Percentiles rank a stretch among this genome's conserved stretches.
Conservation (phyloP, 768 basidiomycete genomes). For the Mycena filopes region DNA sequence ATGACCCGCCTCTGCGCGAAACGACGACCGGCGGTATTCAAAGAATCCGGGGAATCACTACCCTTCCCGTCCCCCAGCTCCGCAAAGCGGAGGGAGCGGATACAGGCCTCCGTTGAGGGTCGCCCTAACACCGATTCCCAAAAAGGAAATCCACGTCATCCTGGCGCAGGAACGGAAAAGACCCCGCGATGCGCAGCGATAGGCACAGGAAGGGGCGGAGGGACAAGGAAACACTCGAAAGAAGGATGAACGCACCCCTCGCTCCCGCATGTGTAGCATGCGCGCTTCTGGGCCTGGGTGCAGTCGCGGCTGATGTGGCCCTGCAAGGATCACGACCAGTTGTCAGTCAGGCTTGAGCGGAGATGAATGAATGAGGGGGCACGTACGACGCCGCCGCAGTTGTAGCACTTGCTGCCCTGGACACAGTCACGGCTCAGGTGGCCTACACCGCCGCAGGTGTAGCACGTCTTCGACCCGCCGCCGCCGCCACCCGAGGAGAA, state of each 20-base stretch:
- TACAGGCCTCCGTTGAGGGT: too few relatives aligned
- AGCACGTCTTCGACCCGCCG: constrained; percentile 58
- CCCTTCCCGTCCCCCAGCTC: too few relatives aligned
- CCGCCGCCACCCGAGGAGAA: constrained; percentile 32
- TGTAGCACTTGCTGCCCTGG: constrained; percentile 88
- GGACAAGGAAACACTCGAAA: not conserved
- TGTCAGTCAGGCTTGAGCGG: too few relatives aligned
- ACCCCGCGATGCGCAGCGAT: too few relatives aligned
- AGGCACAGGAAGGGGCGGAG: not conserved
- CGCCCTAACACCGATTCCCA: too few relatives aligned
- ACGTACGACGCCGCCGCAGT: constrained; percentile 80
- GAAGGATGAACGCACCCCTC: constrained; percentile 65
- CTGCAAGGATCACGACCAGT: constrained; percentile 48
- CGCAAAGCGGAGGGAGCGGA: too few relatives aligned
- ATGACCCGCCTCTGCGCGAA: too few relatives aligned
- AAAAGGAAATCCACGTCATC: too few relatives aligned
- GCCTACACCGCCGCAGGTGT: constrained; percentile 89
- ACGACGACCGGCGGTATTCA: too few relatives aligned
- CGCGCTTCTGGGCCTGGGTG: constrained; percentile 82
- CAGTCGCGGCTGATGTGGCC: constrained; percentile 91
- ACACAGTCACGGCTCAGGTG: constrained; percentile 90
- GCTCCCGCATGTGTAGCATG: constrained; percentile 85
- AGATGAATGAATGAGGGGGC: too few relatives aligned
- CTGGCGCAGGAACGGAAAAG: too few relatives aligned
- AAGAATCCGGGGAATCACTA: too few relatives aligned